A percentile compares a stretch with the other conserved stretches of the same genome.
These are phyloP conservation scores for Penicillium sp. DNA, from an alignment of 2,329 filamentous ascomycete genomes.

Conservation along the genomic window DNA sequence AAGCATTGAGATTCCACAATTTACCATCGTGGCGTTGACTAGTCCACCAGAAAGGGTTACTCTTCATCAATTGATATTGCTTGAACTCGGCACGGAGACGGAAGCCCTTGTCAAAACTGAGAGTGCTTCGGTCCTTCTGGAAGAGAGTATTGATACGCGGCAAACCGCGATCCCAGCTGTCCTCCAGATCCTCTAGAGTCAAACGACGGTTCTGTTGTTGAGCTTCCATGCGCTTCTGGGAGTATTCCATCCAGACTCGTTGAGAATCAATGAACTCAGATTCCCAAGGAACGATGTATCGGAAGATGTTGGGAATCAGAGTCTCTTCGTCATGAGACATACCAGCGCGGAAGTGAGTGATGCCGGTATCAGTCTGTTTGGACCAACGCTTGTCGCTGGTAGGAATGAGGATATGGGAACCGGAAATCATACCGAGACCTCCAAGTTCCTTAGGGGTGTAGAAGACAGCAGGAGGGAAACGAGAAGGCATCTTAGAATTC, in stretches of 20 bases:
- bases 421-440: conserved; percentile 98
- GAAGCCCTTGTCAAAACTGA: conserved; percentile 99
- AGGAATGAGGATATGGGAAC: conserved; percentile 95
- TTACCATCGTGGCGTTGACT: conserved; percentile 97
- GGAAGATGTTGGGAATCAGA: conserved; percentile 97
- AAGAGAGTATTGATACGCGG: conserved; percentile 98
- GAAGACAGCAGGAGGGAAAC: conserved; percentile 97
- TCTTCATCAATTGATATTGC: conserved; percentile 98
- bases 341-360: conserved; percentile 94
- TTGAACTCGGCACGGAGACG: conserved; percentile 95
- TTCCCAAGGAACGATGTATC: conserved; percentile 99
- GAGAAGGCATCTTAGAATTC: conserved; percentile 99
- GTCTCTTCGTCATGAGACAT: conserved; percentile 99
- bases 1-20: conserved; percentile 94
- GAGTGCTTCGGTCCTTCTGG: conserved; percentile 95
- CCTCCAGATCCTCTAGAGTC: conserved; percentile 93
- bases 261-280: conserved; percentile 99
- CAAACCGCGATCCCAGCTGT: conserved; percentile 97
- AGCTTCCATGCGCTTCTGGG: conserved; percentile 94
- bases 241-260: conserved; percentile 98
- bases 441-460: conserved; percentile 98
- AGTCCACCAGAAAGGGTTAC: conserved; percentile 99
- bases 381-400: conserved; percentile 98
- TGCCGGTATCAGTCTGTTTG: conserved; percentile 95
- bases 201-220: conserved; percentile 95